A percentile compares a stretch with the other conserved stretches of the same genome.
These are phyloP conservation scores for Penicillium sp. DNA, from an alignment of 2,329 filamentous ascomycete species.

Conservation along the genomic window DNA sequence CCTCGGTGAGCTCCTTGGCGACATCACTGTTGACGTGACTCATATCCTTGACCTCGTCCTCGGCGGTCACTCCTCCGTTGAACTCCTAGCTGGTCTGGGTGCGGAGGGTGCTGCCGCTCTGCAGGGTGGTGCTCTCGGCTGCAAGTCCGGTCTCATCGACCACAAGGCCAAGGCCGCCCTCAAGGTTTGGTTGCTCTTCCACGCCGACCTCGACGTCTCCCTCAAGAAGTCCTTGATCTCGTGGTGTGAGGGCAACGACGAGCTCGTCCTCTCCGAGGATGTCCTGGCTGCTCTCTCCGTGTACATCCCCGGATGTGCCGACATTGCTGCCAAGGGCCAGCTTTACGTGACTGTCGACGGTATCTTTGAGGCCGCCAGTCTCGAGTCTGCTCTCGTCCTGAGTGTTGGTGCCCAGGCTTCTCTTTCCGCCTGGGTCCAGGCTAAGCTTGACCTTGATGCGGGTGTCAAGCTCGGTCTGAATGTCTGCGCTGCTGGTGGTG, in stretches of 20 bases:
- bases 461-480: conserved; percentile 28
- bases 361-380: conserved; percentile 25
- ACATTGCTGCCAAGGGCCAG: conserved; percentile 31
- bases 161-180: conserved; percentile 24
- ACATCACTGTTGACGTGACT: conserved; percentile 17
- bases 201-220: conserved; percentile 19
- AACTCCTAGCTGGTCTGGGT: conserved; percentile 25
- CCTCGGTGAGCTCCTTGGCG: conserved; percentile 13
- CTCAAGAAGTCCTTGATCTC: conserved; percentile 25
- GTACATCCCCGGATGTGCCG: conserved; percentile 28
- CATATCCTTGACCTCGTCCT: conserved; percentile 21
- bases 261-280: conserved; percentile 21
- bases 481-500: conserved; percentile 30
- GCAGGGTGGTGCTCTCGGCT: conserved; percentile 30
- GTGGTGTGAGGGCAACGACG: conserved; percentile 27
- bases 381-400: conserved; percentile 26
- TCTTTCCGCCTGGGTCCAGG: conserved; percentile 25
- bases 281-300: conserved; percentile 27
- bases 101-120: conserved; percentile 31
- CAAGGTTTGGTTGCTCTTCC: conserved; percentile 24
- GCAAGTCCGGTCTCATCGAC: conserved; percentile 24
- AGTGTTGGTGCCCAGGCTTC: conserved; percentile 23
- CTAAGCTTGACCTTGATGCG: conserved; percentile 19
- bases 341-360: conserved; percentile 31
- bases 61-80: conserved; percentile 12